phyloP scores from a whole-genome alignment of 306 rosid species.

The Boehmeria nivea region DNA sequence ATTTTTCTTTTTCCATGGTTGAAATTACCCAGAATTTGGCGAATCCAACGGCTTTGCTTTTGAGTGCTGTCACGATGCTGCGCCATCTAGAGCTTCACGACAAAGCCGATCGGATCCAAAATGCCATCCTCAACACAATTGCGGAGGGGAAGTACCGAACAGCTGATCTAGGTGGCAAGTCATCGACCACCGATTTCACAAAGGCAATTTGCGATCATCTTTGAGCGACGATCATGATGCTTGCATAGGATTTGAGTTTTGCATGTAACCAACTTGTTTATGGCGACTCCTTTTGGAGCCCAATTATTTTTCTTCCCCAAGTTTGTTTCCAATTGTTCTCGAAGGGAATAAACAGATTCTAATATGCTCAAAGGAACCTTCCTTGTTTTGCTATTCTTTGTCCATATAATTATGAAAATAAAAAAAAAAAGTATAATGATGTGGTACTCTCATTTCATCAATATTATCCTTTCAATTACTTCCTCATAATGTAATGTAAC shows the following conservation, averaged over 20 bases:
- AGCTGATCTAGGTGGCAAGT: constrained; percentile 88
- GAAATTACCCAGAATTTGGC: constrained; percentile 61
- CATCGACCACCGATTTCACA: constrained; percentile 73
- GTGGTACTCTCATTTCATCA: no score
- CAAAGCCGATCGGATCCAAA: constrained; percentile 72
- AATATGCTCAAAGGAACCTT: no score
- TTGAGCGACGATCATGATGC: constrained; percentile 39
- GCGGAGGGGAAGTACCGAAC: constrained; percentile 90
- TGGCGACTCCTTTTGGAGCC: constrained; percentile 49
- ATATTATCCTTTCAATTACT: no score
- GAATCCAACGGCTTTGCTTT: constrained; percentile 89
- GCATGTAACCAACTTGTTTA: constrained; percentile 15
- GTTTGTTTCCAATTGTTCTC: no score
- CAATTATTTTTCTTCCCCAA: constrained; percentile 76
- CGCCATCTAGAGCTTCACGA: constrained; percentile 78
- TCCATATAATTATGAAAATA: no score
- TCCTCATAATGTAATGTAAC: no score
- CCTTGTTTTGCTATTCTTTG: no score
- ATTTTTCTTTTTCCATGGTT: no score
- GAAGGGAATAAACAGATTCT: no score
- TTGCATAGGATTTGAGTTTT: constrained; percentile 6
- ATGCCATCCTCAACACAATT: constrained; percentile 76
- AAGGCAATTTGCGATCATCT: constrained; percentile 78
- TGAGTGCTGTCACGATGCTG: constrained; percentile 82
- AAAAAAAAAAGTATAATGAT: no score